Evolutionary conservation across 2,329 filamentous ascomycete species (phyloP).

Genomic region (Cercospora sojina): DNA sequence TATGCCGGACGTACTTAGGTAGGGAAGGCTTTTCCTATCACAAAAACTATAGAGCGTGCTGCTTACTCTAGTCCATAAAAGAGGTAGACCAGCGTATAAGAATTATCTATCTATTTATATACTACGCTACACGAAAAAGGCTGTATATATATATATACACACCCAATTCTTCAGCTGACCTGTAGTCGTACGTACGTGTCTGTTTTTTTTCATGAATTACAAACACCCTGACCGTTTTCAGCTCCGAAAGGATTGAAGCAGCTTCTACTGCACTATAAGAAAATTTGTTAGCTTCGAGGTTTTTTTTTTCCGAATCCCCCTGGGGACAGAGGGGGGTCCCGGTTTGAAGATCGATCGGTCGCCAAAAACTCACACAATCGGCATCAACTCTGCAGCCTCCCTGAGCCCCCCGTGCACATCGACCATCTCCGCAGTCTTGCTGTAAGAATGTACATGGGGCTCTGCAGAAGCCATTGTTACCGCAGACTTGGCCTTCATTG

Average conservation of each 20-base stretch:
- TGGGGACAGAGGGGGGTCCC: too few species aligned
- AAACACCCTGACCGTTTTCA: neutral
- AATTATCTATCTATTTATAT: too few species aligned
- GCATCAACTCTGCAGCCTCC: neutral
- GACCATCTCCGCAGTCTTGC: neutral
- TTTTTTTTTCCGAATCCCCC: too few species aligned
- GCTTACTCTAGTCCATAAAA: too few species aligned
- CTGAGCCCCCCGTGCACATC: neutral
- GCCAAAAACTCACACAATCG: neutral
- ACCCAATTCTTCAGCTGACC: too few species aligned
- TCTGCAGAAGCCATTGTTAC: neutral
- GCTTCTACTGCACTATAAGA: neutral
- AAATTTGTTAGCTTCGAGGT: neutral
- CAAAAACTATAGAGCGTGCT: too few species aligned
- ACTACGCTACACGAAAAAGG: too few species aligned
- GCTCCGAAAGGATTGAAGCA: neutral
- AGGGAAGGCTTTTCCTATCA: too few species aligned
- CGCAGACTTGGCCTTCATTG: neutral
- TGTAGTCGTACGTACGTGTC: neutral
- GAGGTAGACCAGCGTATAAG: too few species aligned
- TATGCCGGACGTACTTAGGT: too few species aligned
- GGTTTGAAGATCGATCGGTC: neutral
- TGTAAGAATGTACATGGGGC: neutral
- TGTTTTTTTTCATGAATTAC: neutral
- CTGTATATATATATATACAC: too few species aligned